Conservation (phyloP, 441 rosid species). For the Populus hybrid region DNA sequence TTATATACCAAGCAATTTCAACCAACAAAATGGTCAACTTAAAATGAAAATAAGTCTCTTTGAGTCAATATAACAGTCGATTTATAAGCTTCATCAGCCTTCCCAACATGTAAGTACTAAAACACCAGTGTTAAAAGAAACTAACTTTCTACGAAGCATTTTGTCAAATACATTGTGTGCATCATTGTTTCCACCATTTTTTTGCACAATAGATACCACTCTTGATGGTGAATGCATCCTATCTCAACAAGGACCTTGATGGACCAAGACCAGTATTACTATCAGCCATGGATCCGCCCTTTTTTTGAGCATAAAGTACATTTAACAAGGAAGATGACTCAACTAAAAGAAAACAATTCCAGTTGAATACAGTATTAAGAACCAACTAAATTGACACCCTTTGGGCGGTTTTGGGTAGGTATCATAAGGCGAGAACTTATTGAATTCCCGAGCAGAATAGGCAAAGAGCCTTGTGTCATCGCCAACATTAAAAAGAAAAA, state of each 20-base stretch:
- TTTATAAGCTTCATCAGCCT: no score
- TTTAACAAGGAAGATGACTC: constrained; percentile 64
- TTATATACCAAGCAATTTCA: no score
- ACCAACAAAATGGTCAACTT: no score
- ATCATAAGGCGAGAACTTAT: constrained; percentile 90
- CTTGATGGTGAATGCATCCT: no score
- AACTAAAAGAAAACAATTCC: constrained; percentile 67
- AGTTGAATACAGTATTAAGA: constrained; percentile 50
- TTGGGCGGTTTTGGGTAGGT: constrained; percentile 88
- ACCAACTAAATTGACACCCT: constrained; percentile 76
- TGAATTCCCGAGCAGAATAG: constrained; percentile 74
- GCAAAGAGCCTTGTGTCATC: constrained; percentile 95
- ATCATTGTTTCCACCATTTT: no score
- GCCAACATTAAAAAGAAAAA: constrained; percentile 31
- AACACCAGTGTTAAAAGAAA: no score
- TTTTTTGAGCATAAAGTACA: constrained; percentile 54
- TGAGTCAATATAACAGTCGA: no score
- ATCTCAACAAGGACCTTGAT: constrained; percentile 21
- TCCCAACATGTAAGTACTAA: no score
- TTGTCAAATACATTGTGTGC: no score
- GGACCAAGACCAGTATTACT: constrained; percentile 25
- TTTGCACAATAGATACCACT: no score
- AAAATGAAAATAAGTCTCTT: no score
- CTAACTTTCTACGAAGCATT: no score
- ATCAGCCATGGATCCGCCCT: constrained; percentile 24